Evolutionary conservation across 2,329 filamentous ascomycete species (phyloP), one percentile per base, ranked within the genome.

Genomic region (Alternaria arbusti): DNA sequence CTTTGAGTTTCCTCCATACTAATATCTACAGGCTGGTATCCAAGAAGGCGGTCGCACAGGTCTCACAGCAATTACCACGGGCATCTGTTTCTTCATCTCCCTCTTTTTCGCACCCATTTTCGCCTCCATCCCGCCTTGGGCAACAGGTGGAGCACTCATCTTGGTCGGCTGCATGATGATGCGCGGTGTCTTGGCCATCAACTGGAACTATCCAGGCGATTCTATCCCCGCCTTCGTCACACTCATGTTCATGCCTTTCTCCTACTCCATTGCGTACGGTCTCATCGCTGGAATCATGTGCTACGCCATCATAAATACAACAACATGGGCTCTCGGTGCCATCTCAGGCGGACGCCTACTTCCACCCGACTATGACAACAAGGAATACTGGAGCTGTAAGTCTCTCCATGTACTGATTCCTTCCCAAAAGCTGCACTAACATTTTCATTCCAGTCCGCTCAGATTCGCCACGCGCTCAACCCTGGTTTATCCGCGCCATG

Each of bases 81-180:
- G 93, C 5, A 51, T 96, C 47, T 94, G 91, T 81, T 97, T 97
- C 84, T 76, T 79, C 62, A 88, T 96, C 75, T 89, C 91, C 56
- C 87, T 97, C 63, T 96, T 96, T 85, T 96, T 96, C 77, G 92
- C 93, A 0, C 93, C 93, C 1, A 95, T 96, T 61, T 96, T 96
- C 74, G 93, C 93, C 6, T 94, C 91, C 0, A 96, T 96, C 61
- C 93, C 93, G 4, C 90, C 93, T 0, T 96, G 92, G 92, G 93
- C 93, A 2, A 97, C 93, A 0, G 93, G 93, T 46, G 94, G 91
- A 77, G 93, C 94, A n/a, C 86, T 96, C 23, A 86, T 96, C 70
- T 88, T 97, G 46, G 92, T 96, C 55, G 93, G 93, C 15, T 89
- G 90, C 43, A 90, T 96, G 87, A 96, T 96, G 93, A 89, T 90